Conservation (phyloP, 1,284 basidiomycete species). For the Quambalaria eucalypti region DNA sequence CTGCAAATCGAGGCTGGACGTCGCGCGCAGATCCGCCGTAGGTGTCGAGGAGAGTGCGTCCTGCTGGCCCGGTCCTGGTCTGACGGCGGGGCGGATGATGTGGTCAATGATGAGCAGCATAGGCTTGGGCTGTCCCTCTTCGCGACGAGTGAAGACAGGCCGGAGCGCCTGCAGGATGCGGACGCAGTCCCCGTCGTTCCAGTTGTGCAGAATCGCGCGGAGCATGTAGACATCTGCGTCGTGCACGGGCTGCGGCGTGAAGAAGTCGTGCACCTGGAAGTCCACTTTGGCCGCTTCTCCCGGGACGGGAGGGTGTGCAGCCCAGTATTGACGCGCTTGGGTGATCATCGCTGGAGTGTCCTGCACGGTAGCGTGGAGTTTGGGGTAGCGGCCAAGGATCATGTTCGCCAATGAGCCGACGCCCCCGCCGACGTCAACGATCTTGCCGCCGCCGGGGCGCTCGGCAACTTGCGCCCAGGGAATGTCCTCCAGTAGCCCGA, state of each 20-base stretch:
- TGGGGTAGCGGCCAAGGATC: background rate
- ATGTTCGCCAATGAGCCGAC: background rate
- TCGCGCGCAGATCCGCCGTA: too few relatives aligned
- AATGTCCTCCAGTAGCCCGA: too few relatives aligned
- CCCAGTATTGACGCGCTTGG: background rate
- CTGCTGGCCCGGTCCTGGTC: too few relatives aligned
- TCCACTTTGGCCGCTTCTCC: background rate
- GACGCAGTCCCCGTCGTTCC: background rate
- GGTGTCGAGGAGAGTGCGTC: too few relatives aligned
- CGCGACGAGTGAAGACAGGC: background rate
- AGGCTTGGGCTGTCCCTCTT: too few relatives aligned
- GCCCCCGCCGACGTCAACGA: background rate
- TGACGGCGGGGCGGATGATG: too few relatives aligned
- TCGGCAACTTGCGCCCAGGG: too few relatives aligned
- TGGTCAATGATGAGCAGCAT: too few relatives aligned
- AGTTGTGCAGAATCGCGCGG: constrained; percentile 1
- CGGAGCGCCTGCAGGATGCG: background rate
- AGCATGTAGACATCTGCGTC: constrained; percentile 7
- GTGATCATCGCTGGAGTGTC: background rate
- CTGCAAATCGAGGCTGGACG: too few relatives aligned
- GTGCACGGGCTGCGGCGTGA: constrained; percentile 2
- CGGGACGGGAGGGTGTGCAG: background rate
- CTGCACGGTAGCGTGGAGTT: background rate
- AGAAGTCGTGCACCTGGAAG: constrained; percentile 6
- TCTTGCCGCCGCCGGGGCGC: background rate